Evolutionary conservation across 1,284 basidiomycete genomes (phyloP).

Genomic region (Lentinula novae-zelandiae): DNA sequence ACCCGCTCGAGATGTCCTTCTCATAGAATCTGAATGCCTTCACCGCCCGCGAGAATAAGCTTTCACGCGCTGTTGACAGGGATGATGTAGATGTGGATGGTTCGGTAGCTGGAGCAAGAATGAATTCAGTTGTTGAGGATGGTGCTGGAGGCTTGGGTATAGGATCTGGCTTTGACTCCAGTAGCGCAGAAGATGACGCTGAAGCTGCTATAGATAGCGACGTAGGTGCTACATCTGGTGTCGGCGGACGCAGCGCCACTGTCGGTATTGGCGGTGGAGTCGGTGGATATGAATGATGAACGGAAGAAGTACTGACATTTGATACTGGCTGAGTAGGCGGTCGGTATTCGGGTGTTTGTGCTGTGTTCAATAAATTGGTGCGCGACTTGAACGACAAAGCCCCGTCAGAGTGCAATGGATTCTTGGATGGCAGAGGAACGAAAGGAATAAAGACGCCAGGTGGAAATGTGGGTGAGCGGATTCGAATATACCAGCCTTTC

Average conservation of each 20-base stretch:
- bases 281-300: conserved; percentile 64
- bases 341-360: not conserved
- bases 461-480: conserved; percentile 63
- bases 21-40: conserved; percentile 51
- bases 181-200: not conserved
- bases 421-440: conserved; percentile 49
- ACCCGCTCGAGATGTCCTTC: conserved; percentile 48
- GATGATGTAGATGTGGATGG: conserved; percentile 19
- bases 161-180: conserved; percentile 4
- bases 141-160: conserved; percentile 9
- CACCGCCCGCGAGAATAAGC: conserved; percentile 55
- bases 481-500: conserved; percentile 76
- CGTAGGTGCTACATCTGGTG: conserved; percentile 26
- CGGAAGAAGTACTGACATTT: conserved; percentile 30
- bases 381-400: conserved; percentile 61
- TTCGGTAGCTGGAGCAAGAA: conserved; percentile 51
- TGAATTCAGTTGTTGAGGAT: conserved; percentile 53
- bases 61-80: conserved; percentile 27
- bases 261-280: conserved; percentile 44
- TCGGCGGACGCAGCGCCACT: conserved; percentile 37
- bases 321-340: conserved; percentile 24
- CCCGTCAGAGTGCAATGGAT: conserved; percentile 55
- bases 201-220: conserved; percentile 30
- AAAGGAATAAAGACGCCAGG: conserved; percentile 63
- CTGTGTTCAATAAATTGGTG: conserved; percentile 35